Conservation (phyloP, 1,284 basidiomycete species). For the Apiotrichum porosum region DNA sequence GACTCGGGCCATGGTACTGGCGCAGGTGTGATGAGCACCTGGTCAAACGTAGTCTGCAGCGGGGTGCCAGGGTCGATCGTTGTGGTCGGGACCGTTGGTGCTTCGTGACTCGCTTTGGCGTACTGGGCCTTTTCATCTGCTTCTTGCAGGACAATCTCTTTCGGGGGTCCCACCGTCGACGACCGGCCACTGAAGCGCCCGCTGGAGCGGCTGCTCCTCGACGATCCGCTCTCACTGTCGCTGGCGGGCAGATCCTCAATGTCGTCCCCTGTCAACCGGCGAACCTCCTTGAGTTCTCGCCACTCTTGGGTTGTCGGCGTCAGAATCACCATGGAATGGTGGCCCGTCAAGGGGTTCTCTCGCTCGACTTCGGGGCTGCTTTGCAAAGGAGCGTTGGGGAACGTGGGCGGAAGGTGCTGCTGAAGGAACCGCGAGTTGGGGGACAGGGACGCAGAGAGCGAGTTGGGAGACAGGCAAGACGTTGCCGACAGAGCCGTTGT, state of each 20-base stretch:
- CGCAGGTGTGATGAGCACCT: constrained; percentile 27
- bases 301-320: constrained; percentile 51
- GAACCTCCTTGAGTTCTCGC: constrained; percentile 38
- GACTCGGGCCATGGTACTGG: neutral
- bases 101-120: neutral
- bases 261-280: constrained; percentile 17
- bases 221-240: constrained; percentile 11
- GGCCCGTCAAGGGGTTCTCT: neutral
- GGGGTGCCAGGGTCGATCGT: constrained; percentile 1
- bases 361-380: neutral
- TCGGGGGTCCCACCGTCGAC: neutral
- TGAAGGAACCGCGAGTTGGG: constrained; percentile 44
- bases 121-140: neutral
- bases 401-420: constrained; percentile 40
- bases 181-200: neutral
- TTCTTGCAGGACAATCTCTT: neutral
- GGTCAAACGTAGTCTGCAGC: constrained; percentile 21
- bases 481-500: too few relatives aligned
- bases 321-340: constrained; percentile 41
- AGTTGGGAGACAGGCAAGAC: too few relatives aligned
- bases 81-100: too few relatives aligned
- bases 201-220: neutral
- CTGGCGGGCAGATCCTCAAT: constrained; percentile 1
- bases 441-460: constrained; percentile 30
- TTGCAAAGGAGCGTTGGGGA: constrained; percentile 18